Conservation (phyloP, 495 filamentous ascomycete species). For the Penicillium argentinense region DNA sequence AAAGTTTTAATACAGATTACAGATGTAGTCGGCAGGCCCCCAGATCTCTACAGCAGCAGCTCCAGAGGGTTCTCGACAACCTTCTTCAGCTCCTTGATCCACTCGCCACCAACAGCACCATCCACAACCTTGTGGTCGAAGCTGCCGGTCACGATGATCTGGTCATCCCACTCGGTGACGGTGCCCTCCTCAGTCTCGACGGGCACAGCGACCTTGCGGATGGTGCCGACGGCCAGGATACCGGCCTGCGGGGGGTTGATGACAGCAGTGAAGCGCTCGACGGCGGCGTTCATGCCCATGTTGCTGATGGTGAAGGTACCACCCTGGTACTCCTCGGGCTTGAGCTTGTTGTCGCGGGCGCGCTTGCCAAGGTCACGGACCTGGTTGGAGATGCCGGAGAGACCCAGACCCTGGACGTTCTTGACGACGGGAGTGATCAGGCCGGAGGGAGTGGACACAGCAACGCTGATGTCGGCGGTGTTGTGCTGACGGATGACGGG, state of each 20-base stretch:
- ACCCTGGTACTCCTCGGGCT: slow-evolving; percentile 98
- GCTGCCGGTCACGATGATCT: slow-evolving; percentile 89
- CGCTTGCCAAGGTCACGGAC: slow-evolving; percentile 97
- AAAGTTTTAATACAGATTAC: slow-evolving; percentile 50
- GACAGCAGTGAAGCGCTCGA: slow-evolving; percentile 98
- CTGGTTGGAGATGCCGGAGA: slow-evolving; percentile 80
- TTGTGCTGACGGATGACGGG: slow-evolving; percentile 86
- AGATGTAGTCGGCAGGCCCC: slow-evolving; percentile 8
- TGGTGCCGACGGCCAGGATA: slow-evolving; percentile 93
- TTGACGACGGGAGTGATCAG: slow-evolving; percentile 98
- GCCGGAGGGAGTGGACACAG: slow-evolving; percentile 89
- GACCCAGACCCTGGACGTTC: slow-evolving; percentile 76
- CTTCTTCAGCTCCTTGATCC: slow-evolving; percentile 96
- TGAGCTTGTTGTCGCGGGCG: slow-evolving; percentile 95
- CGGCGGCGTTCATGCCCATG: slow-evolving; percentile 98
- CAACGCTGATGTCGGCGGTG: slow-evolving; percentile 87
- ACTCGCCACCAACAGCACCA: slow-evolving; percentile 95
- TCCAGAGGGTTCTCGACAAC: slow-evolving; percentile 95
- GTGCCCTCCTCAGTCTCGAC: slow-evolving; percentile 82
- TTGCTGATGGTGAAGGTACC: slow-evolving; percentile 99
- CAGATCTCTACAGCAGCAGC: slow-evolving; percentile 68
- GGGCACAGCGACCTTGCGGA: slow-evolving; percentile 90
- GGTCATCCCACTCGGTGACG: slow-evolving; percentile 88
- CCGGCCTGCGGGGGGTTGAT: slow-evolving; percentile 98
- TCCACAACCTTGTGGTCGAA: slow-evolving; percentile 97